Conservation (phyloP, 2,329 filamentous ascomycete species). For the Colletotrichum falcatum region DNA sequence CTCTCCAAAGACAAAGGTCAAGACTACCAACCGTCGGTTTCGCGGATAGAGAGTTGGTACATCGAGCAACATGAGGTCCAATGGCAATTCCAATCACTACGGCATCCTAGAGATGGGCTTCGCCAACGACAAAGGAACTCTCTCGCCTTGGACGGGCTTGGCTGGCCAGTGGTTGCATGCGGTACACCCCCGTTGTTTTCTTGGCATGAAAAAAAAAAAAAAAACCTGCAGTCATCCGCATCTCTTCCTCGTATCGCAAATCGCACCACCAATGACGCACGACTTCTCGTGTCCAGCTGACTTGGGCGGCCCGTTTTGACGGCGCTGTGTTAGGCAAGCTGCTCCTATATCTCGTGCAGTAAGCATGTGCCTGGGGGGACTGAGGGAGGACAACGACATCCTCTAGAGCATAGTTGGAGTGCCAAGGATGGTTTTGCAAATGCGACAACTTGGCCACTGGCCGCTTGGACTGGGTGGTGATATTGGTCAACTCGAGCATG, state of each 20-base stretch:
- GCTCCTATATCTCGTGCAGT: constrained; percentile 5
- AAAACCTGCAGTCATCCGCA: constrained; percentile 3
- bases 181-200: neutral
- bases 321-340: constrained; percentile 16
- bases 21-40: neutral
- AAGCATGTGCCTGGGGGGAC: neutral
- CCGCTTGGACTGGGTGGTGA: neutral
- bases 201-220: no score
- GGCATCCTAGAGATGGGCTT: neutral
- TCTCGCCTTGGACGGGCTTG: neutral
- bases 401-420: no score
- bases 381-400: no score
- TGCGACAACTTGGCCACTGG: neutral
- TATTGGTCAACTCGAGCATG: neutral
- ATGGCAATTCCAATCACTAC: neutral
- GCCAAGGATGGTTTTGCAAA: neutral
- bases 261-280: neutral
- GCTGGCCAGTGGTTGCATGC: neutral
- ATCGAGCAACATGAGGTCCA: neutral
- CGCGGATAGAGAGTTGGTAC: neutral
- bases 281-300: constrained; percentile 3
- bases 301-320: constrained; percentile 31
- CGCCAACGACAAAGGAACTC: neutral
- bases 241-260: constrained; percentile 21
- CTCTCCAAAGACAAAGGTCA: neutral